Evolutionary conservation across 495 filamentous ascomycete genomes (phyloP), one percentile per base, ranked within the genome.

Genomic region (Aspergillus cristatus): DNA sequence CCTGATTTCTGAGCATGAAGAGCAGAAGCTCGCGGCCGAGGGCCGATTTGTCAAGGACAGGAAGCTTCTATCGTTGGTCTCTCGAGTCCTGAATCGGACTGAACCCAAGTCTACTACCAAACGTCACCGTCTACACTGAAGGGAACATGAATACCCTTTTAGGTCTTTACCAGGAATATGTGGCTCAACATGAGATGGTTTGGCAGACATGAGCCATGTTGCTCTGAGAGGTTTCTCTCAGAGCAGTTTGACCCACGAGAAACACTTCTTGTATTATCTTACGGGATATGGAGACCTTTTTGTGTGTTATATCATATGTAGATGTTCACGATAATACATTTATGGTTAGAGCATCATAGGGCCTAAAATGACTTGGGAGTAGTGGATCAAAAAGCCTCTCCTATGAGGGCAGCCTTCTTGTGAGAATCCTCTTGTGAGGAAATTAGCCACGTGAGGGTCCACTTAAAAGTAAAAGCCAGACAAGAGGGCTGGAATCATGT

Each of bases 1-100:
- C 65, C 62, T 48, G 17, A 42, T 50, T 17, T 46, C 43, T 12
- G 32, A 46, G 20, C 4, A 8, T 24, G 20, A 50, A 32, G 47
- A 43, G 32, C 20, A 46, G 34, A 40, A 41, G 24, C 42, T 43
- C 14, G 28, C 40, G 28, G 36, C 43, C 28, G 32, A 51, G 20
- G 48, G 46, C 14, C 33, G 32, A 37, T 28, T 48, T 37, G 29
- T 36, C 22, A 46, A 43, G 20, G 47, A 40, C 28, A 45, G 40
- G 13, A 28, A 45, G 32, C 38, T 50, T 41, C 38, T 45, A 22
- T 45, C 35, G 25, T 42, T 48, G 41, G 46, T 36, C 20, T 24
- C 20, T 24, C 20, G 20, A 24, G 20, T 24, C 4, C 20, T 24
- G 20, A 8, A 24, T 24, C 20, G 20, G 20, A 28, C 42, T 16